Evolutionary conservation across 306 rosid species (phyloP), one percentile per base, ranked within the genome.

Genomic region (Acacia acuminata): DNA sequence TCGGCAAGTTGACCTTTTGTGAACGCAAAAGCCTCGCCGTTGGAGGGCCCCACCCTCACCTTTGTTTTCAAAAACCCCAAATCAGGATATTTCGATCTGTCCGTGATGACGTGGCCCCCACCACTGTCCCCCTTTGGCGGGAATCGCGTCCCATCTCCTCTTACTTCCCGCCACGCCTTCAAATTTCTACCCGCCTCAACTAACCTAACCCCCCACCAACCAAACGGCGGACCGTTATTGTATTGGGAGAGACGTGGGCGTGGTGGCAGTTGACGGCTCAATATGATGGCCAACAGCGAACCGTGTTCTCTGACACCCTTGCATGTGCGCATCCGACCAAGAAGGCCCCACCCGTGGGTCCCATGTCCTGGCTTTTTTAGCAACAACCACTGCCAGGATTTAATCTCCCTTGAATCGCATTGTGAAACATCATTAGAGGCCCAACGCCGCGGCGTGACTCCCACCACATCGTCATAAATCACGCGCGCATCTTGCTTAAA

Each of bases 251-350:
- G n/a, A 19, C 16, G 1, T 58, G 67, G 72, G 22, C 34, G 71
- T 70, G 72, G 71, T 70, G 72, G 81, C 34, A 14, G 65, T 77
- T 77, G 85, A 65, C 70, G 81, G 40, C 25, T 22, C 65, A 34
- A 81, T 67, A 85, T 88, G 82, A 13, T 30, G n/a, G 64, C 85
- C 71, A 82, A 80, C 84, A 69, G 32, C 47, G 71, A 85, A 34
- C 89, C 96, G 90, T 93, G 94, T 81, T 82, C 82, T 81, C 82
- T 79, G 92, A 77, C 79, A 25, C 60, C 14, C 50, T 38, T 2
- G 69, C 88, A 88, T 83, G 85, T 84, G 88, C 86, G 81, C 65
- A 47, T 64, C 77, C 74, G 85, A 81, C 84, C 71, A 2, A 19
- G 25, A 9, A 20, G 24, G 38, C 50, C 77, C 27, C 79, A 30